phyloP scores from a whole-genome alignment of 345 rosid species.

The Eucalyptus sp. region DNA sequence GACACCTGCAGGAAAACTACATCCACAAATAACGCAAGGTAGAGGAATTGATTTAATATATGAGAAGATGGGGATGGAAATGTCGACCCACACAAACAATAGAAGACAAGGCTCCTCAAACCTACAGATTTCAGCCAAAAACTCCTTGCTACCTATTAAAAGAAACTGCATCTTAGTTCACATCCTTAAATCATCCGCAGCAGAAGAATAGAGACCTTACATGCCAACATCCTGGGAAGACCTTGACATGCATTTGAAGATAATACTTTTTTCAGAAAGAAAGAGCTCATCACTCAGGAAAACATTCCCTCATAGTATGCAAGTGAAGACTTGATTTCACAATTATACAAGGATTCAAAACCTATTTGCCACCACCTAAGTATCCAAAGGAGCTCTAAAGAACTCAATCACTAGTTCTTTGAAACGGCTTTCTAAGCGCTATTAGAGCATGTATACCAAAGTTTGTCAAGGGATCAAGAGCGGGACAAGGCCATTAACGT shows the following conservation, averaged over 20 bases:
- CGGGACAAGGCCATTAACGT: neutral
- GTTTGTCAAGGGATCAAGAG: neutral
- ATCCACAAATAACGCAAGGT: neutral
- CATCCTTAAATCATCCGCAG: neutral
- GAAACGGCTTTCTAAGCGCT: neutral
- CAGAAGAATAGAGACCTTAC: neutral
- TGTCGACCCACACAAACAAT: neutral
- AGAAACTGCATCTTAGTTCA: neutral
- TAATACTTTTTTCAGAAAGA: neutral
- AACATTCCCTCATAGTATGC: neutral
- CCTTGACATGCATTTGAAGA: neutral
- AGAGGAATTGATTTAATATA: neutral
- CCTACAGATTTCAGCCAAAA: neutral
- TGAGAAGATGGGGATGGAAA: neutral
- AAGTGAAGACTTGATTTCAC: neutral
- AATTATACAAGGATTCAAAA: neutral
- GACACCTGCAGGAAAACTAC: neutral
- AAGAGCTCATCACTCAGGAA: neutral
- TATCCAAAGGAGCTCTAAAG: neutral
- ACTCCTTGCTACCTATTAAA: neutral
- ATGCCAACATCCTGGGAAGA: neutral
- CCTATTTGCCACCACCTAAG: neutral
- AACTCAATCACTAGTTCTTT: neutral
- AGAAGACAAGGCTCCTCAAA: neutral
- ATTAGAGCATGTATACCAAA: neutral